Evolutionary conservation across 2,329 filamentous ascomycete species (phyloP), one percentile per base, ranked within the genome.

Genomic region (Metarhizium robertsii): DNA sequence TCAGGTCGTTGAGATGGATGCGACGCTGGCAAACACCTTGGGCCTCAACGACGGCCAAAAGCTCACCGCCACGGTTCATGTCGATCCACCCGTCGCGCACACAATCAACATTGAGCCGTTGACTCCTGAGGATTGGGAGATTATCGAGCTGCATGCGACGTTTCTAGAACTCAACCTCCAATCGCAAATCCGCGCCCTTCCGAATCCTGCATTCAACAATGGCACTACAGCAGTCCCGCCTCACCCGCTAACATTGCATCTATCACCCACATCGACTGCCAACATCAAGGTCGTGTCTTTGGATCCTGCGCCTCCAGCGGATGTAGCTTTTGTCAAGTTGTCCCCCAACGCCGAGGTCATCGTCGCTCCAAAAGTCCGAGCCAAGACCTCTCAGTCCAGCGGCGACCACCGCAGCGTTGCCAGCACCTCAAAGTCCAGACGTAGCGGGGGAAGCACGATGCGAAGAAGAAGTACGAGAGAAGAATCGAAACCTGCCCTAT

Each of bases 111-210:
- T 99, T 63, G 95, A 99, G 69, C 94, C 94, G 38, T 73, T 97
- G 64, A 97, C 94, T 0, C 85, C 92, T 1, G 90, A 95, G 57
- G 94, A 99, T 68, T 99, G 94, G 94, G 94, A 99, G 72, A 95
- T 97, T 65, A 97, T 99, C 64, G 94, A 99, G 71, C 77, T 99
- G 2, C 94, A 99, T 74, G 94, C 94, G 5, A 94, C 87, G 16
- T 99, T 97, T 66, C 78, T 99, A 52, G 94, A 99, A 67, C 79
- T 96, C 61, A 97, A 99, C 69, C 84, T 99, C 53, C 78, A 96
- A 36, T 88, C 87, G 48, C 94, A 99, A 73, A 92, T 99, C 63
- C 87, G 94, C 64, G 92, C 92, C 18, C 77, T 99, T 25, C 92
- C 92, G 29, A 97, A 96, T 69, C 92, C 92, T 18, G 75, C 79